Percentiles rank a stretch among this genome's conserved stretches.
Conservation (phyloP, 148 eudicot species). For the Chenopodium berlandieri region DNA sequence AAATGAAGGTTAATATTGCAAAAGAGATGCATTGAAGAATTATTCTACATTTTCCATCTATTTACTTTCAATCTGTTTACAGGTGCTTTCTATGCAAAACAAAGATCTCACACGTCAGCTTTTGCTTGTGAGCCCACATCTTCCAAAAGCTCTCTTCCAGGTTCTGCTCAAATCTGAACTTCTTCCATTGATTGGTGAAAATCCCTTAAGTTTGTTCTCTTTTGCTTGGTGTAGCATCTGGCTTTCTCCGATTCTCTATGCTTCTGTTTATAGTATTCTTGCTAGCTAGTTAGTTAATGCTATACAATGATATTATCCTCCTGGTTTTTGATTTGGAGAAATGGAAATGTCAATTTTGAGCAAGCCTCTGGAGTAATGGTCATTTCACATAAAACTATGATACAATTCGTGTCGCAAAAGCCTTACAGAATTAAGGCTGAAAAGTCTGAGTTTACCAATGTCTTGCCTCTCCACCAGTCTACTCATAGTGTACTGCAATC, state of each 20-base stretch:
- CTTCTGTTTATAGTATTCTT: neutral
- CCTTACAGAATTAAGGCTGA: neutral
- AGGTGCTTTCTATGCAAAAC: slow-evolving; percentile 76
- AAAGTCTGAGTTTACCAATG: neutral
- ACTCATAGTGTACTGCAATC: neutral
- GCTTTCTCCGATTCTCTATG: neutral
- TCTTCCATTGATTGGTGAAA: neutral
- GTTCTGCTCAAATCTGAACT: slow-evolving; percentile 36
- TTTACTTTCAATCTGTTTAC: slow-evolving; percentile 31
- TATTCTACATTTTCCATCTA: slow-evolving; percentile 6
- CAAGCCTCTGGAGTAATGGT: neutral
- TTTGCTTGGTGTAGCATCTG: neutral
- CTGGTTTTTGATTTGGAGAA: neutral
- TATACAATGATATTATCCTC: neutral
- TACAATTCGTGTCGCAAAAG: neutral
- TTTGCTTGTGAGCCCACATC: slow-evolving; percentile 61
- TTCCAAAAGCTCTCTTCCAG: slow-evolving; percentile 87
- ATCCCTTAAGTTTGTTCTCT: neutral
- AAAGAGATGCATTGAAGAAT: slow-evolving; percentile 7
- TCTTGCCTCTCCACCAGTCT: neutral
- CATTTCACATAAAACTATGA: neutral
- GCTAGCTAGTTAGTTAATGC: neutral
- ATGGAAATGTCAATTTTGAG: neutral
- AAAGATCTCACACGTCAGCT: slow-evolving; percentile 80
- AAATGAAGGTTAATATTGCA: slow-evolving; percentile 61